Base-by-base conservation (phyloP, 176 grass and related monocot genomes). In the Zoysia pacifica region DNA sequence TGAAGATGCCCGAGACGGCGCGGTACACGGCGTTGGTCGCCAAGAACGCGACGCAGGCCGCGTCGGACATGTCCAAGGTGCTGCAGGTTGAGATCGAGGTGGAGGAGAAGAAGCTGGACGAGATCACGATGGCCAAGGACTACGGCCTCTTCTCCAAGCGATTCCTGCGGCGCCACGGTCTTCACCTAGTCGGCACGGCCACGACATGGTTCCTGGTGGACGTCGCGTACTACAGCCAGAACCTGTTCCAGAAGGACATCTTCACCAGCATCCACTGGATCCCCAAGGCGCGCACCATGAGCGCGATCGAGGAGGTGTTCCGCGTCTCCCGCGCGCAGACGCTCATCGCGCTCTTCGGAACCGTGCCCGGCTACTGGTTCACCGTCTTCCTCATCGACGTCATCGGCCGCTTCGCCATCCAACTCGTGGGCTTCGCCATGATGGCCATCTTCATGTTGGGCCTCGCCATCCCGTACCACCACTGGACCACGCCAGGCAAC, bases 321-420 rank as follows among this genome's bases (percentile, higher is more conserved):
- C 56, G 73, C 73, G 87, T 92, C 46, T 60, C 89, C 9, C 82
- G 75, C n/a, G 93, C 87, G 2, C 93, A 95, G 73, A 87, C 93
- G 11, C 65, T 87, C 63, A 89, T 95, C 59, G 93, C 89, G 35
- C 81, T 95, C 39, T 95, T 90, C 14, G 90, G 93, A 72, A 92
- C 93, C 16, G 75, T 95, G 19, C 93, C 93, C 0, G 93, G 93
- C 18, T 95, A 90, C 85, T 95, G 87, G 93, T 95, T 95, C 87
- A 95, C 93, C 62, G 90, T 92, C 45, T 72, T 65, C 36, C 79
- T 94, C 70, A 88, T 94, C 77, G 91, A 94, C 56, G 19, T 45
- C 20, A 16, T 91, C 14, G 91, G 91, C 12, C 85, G 88, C 11
- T 88, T 91, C 82, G 41, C 44, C 44, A 94, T 94, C 82, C 91